phyloP scores from a whole-genome alignment of 2,329 filamentous ascomycete species.

The Blastomyces parvus region DNA sequence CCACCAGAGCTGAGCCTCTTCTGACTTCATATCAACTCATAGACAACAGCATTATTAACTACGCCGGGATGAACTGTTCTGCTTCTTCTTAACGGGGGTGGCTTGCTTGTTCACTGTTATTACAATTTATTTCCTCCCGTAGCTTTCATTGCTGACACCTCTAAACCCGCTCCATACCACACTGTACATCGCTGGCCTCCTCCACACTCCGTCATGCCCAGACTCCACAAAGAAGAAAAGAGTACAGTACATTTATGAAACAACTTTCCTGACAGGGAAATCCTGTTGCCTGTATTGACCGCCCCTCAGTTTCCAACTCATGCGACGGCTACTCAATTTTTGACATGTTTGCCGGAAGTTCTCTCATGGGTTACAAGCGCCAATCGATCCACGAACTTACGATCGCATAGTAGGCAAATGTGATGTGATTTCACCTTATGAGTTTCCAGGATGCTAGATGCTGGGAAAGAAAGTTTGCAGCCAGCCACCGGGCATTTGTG shows the following conservation, averaged over 20 bases:
- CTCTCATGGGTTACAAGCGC: conserved; percentile 10
- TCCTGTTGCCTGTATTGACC: too few relatives aligned
- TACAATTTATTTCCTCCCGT: neutral
- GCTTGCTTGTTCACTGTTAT: neutral
- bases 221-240: neutral
- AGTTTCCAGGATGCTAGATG: neutral
- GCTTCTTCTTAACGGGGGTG: neutral
- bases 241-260: neutral
- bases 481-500: conserved; percentile 2
- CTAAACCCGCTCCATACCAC: neutral
- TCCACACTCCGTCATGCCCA: neutral
- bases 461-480: conserved; percentile 7
- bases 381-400: conserved; percentile 8
- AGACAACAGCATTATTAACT: neutral
- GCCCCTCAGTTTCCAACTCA: neutral
- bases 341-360: neutral
- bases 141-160: neutral
- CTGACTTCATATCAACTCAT: too few relatives aligned
- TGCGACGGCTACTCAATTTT: neutral
- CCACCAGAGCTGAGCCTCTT: too few relatives aligned
- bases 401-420: conserved; percentile 13
- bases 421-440: conserved; percentile 13
- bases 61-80: neutral
- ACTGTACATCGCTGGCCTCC: neutral
- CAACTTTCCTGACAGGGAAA: neutral